Evolutionary conservation across 2,329 filamentous ascomycete species (phyloP).

Genomic region (Neofusicoccum sp.): DNA sequence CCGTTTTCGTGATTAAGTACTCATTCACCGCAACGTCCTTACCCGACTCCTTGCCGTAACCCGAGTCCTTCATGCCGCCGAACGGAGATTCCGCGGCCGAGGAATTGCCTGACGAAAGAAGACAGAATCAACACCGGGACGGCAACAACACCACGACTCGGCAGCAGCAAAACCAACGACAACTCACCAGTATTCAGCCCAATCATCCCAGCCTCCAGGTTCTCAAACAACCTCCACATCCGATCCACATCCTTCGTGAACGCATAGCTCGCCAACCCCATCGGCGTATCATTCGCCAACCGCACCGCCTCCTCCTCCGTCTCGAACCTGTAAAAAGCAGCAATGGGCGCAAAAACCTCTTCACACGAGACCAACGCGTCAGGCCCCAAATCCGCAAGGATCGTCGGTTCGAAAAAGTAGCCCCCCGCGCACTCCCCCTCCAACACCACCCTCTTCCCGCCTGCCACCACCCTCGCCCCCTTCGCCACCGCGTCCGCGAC

Average conservation of each 20-base stretch:
- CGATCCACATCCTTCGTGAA: constrained; percentile 68
- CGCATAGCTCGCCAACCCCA: constrained; percentile 66
- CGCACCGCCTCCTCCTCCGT: constrained; percentile 63
- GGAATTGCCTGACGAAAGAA: constrained; percentile 49
- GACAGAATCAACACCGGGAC: neutral
- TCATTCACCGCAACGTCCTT: constrained; percentile 65
- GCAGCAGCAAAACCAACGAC: neutral
- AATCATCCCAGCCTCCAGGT: constrained; percentile 68
- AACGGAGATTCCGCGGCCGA: constrained; percentile 66
- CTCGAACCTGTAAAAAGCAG: constrained; percentile 63
- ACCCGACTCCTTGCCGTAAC: constrained; percentile 66
- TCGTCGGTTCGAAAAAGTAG: constrained; percentile 70
- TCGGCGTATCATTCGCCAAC: constrained; percentile 59
- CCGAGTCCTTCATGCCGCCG: constrained; percentile 66
- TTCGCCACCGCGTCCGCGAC: constrained; percentile 63
- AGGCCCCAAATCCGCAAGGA: constrained; percentile 58
- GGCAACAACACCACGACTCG: neutral
- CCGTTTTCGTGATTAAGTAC: constrained; percentile 64
- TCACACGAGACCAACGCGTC: constrained; percentile 59
- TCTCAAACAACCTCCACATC: constrained; percentile 64
- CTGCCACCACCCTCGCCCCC: constrained; percentile 62
- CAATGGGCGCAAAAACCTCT: constrained; percentile 65
- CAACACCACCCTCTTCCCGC: constrained; percentile 51
- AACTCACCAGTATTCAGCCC: constrained; percentile 59
- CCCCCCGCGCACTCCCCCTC: constrained; percentile 38